phyloP scores from a whole-genome alignment of 208 protist species.

The Wallacemonas sp. region DNA sequence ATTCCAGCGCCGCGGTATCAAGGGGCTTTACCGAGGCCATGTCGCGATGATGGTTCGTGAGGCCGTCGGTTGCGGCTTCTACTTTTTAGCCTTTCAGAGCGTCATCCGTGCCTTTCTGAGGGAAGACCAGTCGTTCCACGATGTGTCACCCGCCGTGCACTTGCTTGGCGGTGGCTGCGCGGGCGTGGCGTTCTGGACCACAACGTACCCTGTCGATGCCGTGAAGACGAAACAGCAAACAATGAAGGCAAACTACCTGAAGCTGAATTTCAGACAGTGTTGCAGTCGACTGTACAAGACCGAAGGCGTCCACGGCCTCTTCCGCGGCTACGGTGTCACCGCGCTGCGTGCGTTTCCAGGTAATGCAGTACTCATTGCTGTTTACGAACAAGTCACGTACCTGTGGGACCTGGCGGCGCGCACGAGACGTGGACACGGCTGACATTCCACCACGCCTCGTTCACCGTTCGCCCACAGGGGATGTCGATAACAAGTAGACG shows the following conservation, averaged over 20 bases:
- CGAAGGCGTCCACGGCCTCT: conserved; percentile 82
- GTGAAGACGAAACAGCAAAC: conserved; percentile 92
- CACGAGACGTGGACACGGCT: neutral
- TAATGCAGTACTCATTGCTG: conserved; percentile 88
- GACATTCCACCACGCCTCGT: neutral
- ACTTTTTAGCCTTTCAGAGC: conserved; percentile 84
- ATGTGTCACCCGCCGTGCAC: conserved; percentile 73
- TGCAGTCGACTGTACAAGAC: conserved; percentile 77
- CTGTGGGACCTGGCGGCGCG: conserved; percentile 42
- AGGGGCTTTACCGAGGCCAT: conserved; percentile 83
- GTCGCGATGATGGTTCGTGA: conserved; percentile 88
- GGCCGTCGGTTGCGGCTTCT: conserved; percentile 79
- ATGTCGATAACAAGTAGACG: too few species aligned
- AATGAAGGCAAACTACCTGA: conserved; percentile 74
- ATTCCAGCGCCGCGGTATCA: conserved; percentile 56
- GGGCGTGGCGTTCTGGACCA: conserved; percentile 89
- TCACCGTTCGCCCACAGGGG: too few species aligned
- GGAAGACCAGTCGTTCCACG: conserved; percentile 62
- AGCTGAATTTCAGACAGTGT: conserved; percentile 71
- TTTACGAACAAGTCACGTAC: conserved; percentile 83
- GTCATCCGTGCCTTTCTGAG: conserved; percentile 68
- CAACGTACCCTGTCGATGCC: conserved; percentile 87
- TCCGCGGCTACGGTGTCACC: conserved; percentile 85
- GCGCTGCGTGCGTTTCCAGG: conserved; percentile 89
- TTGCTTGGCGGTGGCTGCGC: conserved; percentile 85